A percentile compares a stretch with the other conserved stretches of the same genome.
Evolutionary conservation across 1,284 basidiomycete species (phyloP).

Genomic region (Leccinum fuscescens): DNA sequence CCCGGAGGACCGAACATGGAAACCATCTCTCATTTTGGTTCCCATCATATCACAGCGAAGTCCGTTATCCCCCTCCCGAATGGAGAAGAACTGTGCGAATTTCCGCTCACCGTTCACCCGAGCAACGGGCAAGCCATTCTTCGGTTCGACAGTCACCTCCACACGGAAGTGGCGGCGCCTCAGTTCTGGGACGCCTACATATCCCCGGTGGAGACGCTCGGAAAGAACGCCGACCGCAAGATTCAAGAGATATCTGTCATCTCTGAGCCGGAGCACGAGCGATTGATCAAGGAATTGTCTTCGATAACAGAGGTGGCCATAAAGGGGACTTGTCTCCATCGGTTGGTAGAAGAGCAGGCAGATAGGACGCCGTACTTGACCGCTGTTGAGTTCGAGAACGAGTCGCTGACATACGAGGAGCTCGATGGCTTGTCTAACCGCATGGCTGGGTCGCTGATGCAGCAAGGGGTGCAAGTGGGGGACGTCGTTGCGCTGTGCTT

Average conservation of each 20-base stretch:
- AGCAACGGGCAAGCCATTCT: slow-evolving; percentile 26
- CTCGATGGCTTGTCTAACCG: no score
- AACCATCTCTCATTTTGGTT: slow-evolving; percentile 17
- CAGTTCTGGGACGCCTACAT: slow-evolving; percentile 32
- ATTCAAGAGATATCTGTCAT: slow-evolving; percentile 29
- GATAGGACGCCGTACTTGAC: no score
- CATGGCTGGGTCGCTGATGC: no score
- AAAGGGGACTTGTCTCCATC: slow-evolving; percentile 25
- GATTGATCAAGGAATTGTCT: slow-evolving; percentile 29
- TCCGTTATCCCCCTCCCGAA: slow-evolving; percentile 24
- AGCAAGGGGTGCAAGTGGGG: no score
- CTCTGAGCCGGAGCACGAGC: slow-evolving; percentile 22
- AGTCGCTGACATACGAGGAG: no score
- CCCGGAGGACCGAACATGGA: slow-evolving; percentile 26
- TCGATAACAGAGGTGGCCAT: slow-evolving; percentile 12
- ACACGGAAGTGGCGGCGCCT: slow-evolving; percentile 28
- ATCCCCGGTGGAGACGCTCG: slow-evolving; percentile 27
- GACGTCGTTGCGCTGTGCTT: no score
- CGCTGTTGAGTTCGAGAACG: no score
- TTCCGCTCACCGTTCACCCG: slow-evolving; percentile 30
- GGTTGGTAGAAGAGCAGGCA: slow-evolving; percentile 25
- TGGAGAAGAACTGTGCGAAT: slow-evolving; percentile 31
- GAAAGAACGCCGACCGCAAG: slow-evolving; percentile 17
- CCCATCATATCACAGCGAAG: slow-evolving; percentile 19
- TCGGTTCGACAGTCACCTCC: slow-evolving; percentile 30